Evolutionary conservation across 2,329 filamentous ascomycete species (phyloP).

Genomic region (Chaetomiaceae sp.): DNA sequence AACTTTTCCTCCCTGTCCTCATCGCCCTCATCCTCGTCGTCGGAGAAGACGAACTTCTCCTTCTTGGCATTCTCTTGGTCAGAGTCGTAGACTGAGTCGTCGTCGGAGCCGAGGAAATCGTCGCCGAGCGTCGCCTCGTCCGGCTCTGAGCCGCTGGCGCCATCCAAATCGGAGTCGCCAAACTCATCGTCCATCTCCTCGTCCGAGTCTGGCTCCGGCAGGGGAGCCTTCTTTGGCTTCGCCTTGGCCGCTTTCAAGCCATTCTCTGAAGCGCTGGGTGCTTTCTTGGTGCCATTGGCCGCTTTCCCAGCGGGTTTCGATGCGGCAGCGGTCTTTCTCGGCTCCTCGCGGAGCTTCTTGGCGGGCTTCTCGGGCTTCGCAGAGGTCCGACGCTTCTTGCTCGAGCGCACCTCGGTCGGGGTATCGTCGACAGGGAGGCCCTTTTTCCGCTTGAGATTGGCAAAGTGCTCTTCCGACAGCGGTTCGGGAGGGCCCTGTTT

Average conservation of each 20-base stretch:
- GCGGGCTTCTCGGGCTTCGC: slow-evolving; percentile 31
- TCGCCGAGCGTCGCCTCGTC: slow-evolving; percentile 47
- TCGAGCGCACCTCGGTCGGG: slow-evolving; percentile 45
- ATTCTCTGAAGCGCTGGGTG: slow-evolving; percentile 27
- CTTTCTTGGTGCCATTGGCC: slow-evolving; percentile 30
- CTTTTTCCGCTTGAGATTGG: slow-evolving; percentile 80
- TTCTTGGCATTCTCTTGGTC: slow-evolving; percentile 57
- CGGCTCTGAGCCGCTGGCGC: slow-evolving; percentile 42
- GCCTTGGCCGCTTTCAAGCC: slow-evolving; percentile 24
- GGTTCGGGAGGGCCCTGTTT: slow-evolving; percentile 86
- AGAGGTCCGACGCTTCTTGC: slow-evolving; percentile 55
- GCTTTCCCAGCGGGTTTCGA: slow-evolving; percentile 34
- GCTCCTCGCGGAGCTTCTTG: slow-evolving; percentile 20
- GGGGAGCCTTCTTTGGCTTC: slow-evolving; percentile 39
- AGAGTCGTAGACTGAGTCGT: slow-evolving; percentile 65
- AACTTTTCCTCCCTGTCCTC: slow-evolving; percentile 85
- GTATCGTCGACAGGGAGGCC: slow-evolving; percentile 59
- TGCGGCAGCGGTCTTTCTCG: slow-evolving; percentile 29
- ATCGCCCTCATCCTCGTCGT: slow-evolving; percentile 89
- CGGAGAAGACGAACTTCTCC: slow-evolving; percentile 76
- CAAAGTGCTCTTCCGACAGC: slow-evolving; percentile 74
- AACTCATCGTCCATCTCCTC: slow-evolving; percentile 41
- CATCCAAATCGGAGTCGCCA: slow-evolving; percentile 43
- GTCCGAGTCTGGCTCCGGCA: slow-evolving; percentile 40
- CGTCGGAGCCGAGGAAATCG: slow-evolving; percentile 58